A percentile compares a stretch with the other conserved stretches of the same genome.
These are phyloP conservation scores for Kodamaea neixiangensis DNA, from an alignment of 805 yeast genomes.

Conservation along the genomic window DNA sequence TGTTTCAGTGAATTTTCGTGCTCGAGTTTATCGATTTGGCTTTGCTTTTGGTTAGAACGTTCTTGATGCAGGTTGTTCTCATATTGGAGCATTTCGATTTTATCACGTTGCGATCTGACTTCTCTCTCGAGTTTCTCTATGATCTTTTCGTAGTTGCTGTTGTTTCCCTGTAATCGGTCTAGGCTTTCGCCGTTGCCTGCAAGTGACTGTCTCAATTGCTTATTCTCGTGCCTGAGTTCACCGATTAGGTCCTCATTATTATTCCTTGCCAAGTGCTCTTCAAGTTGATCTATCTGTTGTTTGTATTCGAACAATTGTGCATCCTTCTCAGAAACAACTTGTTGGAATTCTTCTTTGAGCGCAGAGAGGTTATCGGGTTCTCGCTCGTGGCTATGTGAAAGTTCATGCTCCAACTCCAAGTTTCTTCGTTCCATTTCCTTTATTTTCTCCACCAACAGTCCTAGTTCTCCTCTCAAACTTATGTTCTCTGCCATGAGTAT, in stretches of 20 bases:
- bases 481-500: conserved; percentile 23
- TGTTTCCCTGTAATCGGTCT: background rate
- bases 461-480: conserved; percentile 13
- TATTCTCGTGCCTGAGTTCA: background rate
- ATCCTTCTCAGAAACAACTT: background rate
- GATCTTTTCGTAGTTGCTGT: background rate
- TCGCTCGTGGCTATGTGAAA: background rate
- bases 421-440: background rate
- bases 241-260: background rate
- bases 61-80: background rate
- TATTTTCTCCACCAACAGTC: conserved; percentile 5
- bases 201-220: background rate
- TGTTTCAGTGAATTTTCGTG: background rate
- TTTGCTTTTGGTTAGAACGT: background rate
- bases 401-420: background rate
- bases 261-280: background rate
- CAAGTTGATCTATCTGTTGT: background rate
- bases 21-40: background rate
- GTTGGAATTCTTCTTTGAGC: background rate
- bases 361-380: background rate
- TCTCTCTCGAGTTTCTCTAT: background rate
- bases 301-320: conserved; percentile 4
- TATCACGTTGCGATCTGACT: background rate
- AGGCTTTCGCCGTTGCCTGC: background rate
- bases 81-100: conserved; percentile 2